Base-by-base conservation (phyloP, 225 moss, liverwort and hornwort genomes). In the Polytrichum formosum region DNA sequence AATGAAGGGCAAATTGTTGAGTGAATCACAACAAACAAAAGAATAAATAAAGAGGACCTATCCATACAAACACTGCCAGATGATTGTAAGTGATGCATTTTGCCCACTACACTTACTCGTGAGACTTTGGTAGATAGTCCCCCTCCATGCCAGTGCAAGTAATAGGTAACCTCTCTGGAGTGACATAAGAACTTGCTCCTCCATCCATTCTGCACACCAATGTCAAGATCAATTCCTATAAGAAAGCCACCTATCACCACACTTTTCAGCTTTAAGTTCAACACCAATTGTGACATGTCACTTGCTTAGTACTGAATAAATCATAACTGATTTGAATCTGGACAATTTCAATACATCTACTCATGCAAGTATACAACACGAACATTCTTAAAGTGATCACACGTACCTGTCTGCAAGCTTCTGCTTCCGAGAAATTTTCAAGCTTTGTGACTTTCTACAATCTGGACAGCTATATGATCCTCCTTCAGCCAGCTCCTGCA, bases 401-500 rank as follows among this genome's bases (percentile, higher is more conserved):
- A 84, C 75, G 5, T 77, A 91, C 94, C 84, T 92, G 56, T 82
- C 82, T 71, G 79, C 75, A 79, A 77, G 63, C 73, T 83, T 89
- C 69, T 85, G 84, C 85, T 91, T 88, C 21, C 85, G 77, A 56
- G 92, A 80, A 37, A 76, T 81, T 83, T 85, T 88, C 54, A 56
- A 73, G 70, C 73, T 61, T 62, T 85, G 81, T 63, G 75, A 73
- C 76, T 91, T 94, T 85, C 94, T 91, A 84, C 98, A 99, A 68
- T 91, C 94, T 25, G 98, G 98, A 74, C 98, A 99, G 74, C 79
- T 88, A 77, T 99, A 99, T 60, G 87, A 74, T 70, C 88, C 83
- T 73, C 93, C 98, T 74, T 91, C 92, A 46, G 94, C 84, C 61
- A 99, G 71, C 72, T 99, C 98, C 98, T 99, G 87, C 66, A 73